These are phyloP conservation scores for Vachellia collinsii DNA, from an alignment of 306 rosid species.

Conservation along the genomic window DNA sequence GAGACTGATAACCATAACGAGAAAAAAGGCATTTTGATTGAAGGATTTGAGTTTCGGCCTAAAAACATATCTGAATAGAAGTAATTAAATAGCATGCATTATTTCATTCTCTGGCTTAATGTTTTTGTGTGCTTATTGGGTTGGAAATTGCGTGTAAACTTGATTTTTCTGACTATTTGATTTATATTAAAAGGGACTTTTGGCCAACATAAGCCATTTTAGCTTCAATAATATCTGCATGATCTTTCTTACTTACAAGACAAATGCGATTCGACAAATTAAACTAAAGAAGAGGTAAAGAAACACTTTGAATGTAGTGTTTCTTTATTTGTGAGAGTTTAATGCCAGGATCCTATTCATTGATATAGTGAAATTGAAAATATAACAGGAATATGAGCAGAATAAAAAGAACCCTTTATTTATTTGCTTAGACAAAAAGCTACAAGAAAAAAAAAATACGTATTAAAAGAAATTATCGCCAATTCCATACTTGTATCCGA, in stretches of 20 bases:
- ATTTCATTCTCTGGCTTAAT: neutral
- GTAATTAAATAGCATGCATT: neutral
- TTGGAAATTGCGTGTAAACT: neutral
- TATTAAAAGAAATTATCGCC: too few relatives aligned
- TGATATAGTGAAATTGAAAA: too few relatives aligned
- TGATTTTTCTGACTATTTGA: neutral
- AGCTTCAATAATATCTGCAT: neutral
- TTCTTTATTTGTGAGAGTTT: too few relatives aligned
- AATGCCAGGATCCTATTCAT: too few relatives aligned
- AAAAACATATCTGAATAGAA: neutral
- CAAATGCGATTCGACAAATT: too few relatives aligned
- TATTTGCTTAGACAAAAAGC: too few relatives aligned
- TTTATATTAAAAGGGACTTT: neutral
- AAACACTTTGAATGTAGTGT: too few relatives aligned
- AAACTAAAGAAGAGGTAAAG: too few relatives aligned
- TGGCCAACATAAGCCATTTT: neutral
- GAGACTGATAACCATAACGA: neutral
- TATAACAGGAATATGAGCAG: too few relatives aligned
- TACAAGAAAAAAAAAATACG: too few relatives aligned
- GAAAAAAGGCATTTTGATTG: slow-evolving; percentile 38
- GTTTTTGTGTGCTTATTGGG: neutral
- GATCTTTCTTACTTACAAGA: neutral
- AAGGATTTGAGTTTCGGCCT: slow-evolving; percentile 53
- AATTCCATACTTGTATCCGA: too few relatives aligned
- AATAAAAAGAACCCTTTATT: too few relatives aligned